Conservation (phyloP, 257 asterid species). For the Capsicum chinense region DNA sequence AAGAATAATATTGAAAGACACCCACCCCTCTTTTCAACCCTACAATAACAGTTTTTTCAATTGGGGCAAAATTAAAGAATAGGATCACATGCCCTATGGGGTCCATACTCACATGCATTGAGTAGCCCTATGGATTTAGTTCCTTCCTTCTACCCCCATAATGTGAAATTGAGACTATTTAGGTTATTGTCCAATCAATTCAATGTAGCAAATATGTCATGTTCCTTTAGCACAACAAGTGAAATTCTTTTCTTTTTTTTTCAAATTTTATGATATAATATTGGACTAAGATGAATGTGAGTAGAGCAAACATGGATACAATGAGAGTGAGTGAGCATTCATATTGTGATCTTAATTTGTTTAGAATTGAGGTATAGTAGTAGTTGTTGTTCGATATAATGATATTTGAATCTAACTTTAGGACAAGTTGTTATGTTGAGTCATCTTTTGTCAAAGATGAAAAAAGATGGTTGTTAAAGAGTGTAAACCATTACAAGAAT, state of each 20-base stretch:
- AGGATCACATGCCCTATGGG: slow-evolving; percentile 47
- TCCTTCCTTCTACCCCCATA: slow-evolving; percentile 28
- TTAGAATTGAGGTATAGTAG: neutral
- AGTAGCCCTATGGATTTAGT: slow-evolving; percentile 31
- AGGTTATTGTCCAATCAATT: slow-evolving; percentile 22
- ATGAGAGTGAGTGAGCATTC: neutral
- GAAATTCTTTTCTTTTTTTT: neutral
- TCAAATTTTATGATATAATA: neutral
- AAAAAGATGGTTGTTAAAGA: neutral
- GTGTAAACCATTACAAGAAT: too few species aligned
- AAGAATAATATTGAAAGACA: slow-evolving; percentile 28
- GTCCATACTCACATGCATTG: slow-evolving; percentile 60
- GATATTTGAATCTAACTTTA: neutral
- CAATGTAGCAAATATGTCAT: slow-evolving; percentile 2
- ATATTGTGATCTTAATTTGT: neutral
- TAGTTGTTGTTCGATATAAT: neutral
- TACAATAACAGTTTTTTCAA: slow-evolving; percentile 34
- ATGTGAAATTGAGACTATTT: slow-evolving; percentile 33
- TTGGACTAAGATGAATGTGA: neutral
- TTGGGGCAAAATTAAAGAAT: slow-evolving; percentile 32
- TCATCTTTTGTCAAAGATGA: neutral
- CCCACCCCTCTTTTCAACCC: neutral
- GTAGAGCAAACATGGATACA: neutral
- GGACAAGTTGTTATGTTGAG: neutral
- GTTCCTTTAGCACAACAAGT: neutral